Evolutionary conservation across 192 early-diverging fungal species (phyloP), one percentile per base, ranked within the genome.

Genomic region (Oehlia diaphana): DNA sequence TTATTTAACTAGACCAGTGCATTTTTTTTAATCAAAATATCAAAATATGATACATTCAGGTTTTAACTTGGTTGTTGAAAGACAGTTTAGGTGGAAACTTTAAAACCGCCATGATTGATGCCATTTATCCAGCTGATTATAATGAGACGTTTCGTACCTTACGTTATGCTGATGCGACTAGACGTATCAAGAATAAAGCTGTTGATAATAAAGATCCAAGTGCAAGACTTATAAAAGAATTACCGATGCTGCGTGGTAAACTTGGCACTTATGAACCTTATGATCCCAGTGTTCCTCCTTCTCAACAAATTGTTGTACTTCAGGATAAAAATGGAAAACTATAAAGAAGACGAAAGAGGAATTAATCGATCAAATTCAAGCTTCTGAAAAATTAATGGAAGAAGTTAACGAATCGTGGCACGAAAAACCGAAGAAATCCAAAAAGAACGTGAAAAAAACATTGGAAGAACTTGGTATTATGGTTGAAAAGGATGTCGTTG

Each of bases 181-280:
- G 95, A 82, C 90, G 88, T 63, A 96, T 98, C 82, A 92, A 96
- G 81, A 98, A 96, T 81, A 92, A 92, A 82, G 95, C 96, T 12
- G 89, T 94, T 0, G 93, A 97, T 63, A 98, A 98, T 82, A 95
- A 98, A 83, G 94, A 96, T 77, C 92, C 94, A 0, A 92, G 91
- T 63, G 90, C 87, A 14, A 91, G 88, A 72, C 82, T 95, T 4
- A 92, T 98, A 81, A 90, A 93, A 37, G 96, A 98, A 79, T 84
- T 98, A 2, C 84, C 85, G 23, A 85, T 85, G 61, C 83, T 98
- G 26, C 87, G 90, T 16, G 86, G 83, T 13, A 87, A 88, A 37
- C 83, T 97, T 73, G 42, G 76, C 12, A 26, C 16, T 58, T 16
- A 4, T 21, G 77, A 69, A 58, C 23, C 42, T 33, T 9, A 28